Percentiles rank a stretch among this genome's conserved stretches.
These are phyloP conservation scores for Penicillium canescens DNA, from an alignment of 495 filamentous ascomycete genomes.

Conservation along the genomic window DNA sequence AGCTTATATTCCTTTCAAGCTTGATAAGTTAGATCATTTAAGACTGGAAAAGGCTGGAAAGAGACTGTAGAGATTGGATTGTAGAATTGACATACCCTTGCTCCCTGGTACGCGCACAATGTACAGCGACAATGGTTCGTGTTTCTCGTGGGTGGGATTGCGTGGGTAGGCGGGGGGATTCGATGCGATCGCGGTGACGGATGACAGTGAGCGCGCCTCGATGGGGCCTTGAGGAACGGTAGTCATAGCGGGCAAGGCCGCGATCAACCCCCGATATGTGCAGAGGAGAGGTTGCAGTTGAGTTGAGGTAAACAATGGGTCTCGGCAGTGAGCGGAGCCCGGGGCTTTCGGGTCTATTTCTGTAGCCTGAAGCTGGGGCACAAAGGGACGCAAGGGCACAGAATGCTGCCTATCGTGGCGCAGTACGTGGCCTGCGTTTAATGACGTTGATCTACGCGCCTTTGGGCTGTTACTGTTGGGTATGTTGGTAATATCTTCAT, in stretches of 20 bases:
- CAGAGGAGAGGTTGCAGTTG: conserved; percentile 7
- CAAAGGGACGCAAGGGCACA: conserved; percentile 21
- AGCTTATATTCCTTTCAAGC: conserved; percentile 17
- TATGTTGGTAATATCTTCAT: conserved; percentile 35
- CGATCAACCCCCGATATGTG: conserved; percentile 25
- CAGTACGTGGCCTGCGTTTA: conserved; percentile 19
- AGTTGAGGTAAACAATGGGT: conserved; percentile 13
- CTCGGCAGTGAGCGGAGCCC: conserved; percentile 13
- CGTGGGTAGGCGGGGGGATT: conserved; percentile 83
- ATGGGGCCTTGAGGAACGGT: conserved; percentile 43
- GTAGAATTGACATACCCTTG: conserved; percentile 58
- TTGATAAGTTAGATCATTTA: neutral
- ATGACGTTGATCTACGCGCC: conserved; percentile 13
- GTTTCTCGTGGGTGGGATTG: conserved; percentile 63
- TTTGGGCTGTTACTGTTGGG: neutral
- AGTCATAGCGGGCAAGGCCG: conserved; percentile 24
- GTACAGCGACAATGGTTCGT: conserved; percentile 76
- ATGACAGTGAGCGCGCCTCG: conserved; percentile 80
- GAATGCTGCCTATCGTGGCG: conserved; percentile 26
- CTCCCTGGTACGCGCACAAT: conserved; percentile 91
- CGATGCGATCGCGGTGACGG: conserved; percentile 75
- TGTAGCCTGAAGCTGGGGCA: conserved; percentile 3
- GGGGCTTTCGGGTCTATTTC: conserved; percentile 1
- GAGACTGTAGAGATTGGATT: neutral
- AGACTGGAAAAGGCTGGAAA: neutral